phyloP scores from a whole-genome alignment of 176 grass and related monocot species.

The Thalia dealbata region DNA sequence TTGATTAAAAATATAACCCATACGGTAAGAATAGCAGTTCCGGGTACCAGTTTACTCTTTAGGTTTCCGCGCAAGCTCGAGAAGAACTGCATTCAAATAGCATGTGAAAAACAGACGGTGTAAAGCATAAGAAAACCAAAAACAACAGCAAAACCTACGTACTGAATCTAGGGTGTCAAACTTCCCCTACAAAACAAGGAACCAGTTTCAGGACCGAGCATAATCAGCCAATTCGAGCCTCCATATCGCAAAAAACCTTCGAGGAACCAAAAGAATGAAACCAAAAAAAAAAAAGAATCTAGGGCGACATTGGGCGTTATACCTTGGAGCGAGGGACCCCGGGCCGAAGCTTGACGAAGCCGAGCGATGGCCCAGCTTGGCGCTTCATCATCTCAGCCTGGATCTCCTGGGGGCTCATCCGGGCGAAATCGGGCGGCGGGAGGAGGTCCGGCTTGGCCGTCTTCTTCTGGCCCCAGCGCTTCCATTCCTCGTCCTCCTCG shows the following conservation, averaged over 20 bases:
- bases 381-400: constrained; percentile 64
- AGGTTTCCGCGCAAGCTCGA: neutral
- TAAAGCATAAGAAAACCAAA: neutral
- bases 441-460: constrained; percentile 2
- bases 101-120: neutral
- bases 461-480: constrained; percentile 38
- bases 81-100: neutral
- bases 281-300: neutral
- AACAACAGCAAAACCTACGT: neutral
- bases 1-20: neutral
- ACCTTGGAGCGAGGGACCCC: constrained; percentile 48
- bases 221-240: neutral
- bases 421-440: constrained; percentile 50
- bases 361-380: constrained; percentile 51
- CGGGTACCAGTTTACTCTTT: neutral
- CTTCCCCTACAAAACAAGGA: neutral
- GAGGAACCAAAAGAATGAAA: neutral
- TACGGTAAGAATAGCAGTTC: no score
- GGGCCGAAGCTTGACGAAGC: constrained; percentile 81
- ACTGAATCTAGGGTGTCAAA: neutral
- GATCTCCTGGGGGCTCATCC: constrained; percentile 55
- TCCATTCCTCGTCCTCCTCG: constrained; percentile 80
- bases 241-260: neutral
- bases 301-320: neutral
- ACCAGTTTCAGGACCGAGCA: neutral